These are phyloP conservation scores for Strigomonas galati DNA, from an alignment of 208 protist species.

Conservation along the genomic window DNA sequence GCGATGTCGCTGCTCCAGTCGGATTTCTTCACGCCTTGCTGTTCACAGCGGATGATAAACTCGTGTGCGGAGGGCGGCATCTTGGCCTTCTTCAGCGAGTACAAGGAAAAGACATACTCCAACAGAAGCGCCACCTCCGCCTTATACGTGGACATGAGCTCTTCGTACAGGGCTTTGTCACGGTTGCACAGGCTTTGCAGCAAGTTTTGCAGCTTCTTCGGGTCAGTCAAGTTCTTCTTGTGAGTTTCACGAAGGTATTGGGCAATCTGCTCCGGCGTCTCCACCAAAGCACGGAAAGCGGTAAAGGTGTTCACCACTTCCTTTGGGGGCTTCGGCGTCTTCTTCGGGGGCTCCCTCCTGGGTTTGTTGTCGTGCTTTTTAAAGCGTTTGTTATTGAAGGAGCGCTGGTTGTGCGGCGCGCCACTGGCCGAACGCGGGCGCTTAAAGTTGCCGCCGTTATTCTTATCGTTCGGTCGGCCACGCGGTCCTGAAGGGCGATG, in stretches of 20 bases:
- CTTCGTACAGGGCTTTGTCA: constrained; percentile 37
- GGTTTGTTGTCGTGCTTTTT: neutral
- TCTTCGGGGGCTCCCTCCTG: neutral
- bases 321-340: constrained; percentile 22
- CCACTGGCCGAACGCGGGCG: too few relatives aligned
- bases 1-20: constrained; percentile 32
- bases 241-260: constrained; percentile 53
- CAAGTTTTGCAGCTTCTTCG: constrained; percentile 61
- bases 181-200: constrained; percentile 68
- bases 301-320: constrained; percentile 56
- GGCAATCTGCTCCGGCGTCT: constrained; percentile 48
- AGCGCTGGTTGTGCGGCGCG: too few relatives aligned
- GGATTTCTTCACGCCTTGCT: constrained; percentile 54
- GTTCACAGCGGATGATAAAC: constrained; percentile 83
- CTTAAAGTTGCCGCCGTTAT: too few relatives aligned
- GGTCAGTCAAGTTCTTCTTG: constrained; percentile 41
- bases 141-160: constrained; percentile 52
- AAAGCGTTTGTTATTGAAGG: too few relatives aligned
- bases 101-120: constrained; percentile 60
- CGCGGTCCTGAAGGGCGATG: neutral
- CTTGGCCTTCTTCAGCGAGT: constrained; percentile 31
- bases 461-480: too few relatives aligned
- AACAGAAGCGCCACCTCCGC: constrained; percentile 44
- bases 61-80: constrained; percentile 62
- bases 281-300: constrained; percentile 35